A percentile compares a stretch with the other conserved stretches of the same genome.
Conservation (phyloP, 306 rosid genomes). For the Lathyrus sativus region DNA sequence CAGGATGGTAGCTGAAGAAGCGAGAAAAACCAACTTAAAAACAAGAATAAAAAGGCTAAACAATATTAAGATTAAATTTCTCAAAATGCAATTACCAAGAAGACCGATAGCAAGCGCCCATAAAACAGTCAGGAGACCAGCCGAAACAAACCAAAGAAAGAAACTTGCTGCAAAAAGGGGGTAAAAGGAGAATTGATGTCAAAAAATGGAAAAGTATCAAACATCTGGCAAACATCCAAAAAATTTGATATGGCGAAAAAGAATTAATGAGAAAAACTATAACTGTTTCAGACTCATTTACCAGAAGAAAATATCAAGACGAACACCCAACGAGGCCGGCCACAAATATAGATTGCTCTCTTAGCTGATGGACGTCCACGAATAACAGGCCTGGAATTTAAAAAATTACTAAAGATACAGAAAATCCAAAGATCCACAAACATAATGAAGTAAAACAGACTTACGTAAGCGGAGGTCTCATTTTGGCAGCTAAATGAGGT, state of each 20-base stretch:
- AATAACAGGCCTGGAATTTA: constrained; percentile 84
- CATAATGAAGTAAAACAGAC: constrained; percentile 42
- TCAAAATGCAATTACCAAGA: constrained; percentile 59
- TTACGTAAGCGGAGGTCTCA: constrained; percentile 98
- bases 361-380: constrained; percentile 98
- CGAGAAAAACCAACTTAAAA: constrained; percentile 34
- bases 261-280: neutral
- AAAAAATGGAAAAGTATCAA: neutral
- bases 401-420: constrained; percentile 35
- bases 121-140: constrained; percentile 76
- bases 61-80: constrained; percentile 3
- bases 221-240: constrained; percentile 23
- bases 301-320: constrained; percentile 75
- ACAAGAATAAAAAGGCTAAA: constrained; percentile 10
- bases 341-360: constrained; percentile 84
- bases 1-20: constrained; percentile 68
- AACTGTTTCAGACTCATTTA: constrained; percentile 40
- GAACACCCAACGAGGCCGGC: constrained; percentile 93
- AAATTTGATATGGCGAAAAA: constrained; percentile 22
- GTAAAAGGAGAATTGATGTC: constrained; percentile 8
- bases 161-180: constrained; percentile 65
- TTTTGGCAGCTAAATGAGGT: constrained; percentile 95
- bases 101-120: constrained; percentile 88
- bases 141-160: constrained; percentile 80
- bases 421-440: neutral